Evolutionary conservation across 1,139 yeast species (phyloP), one percentile per base, ranked within the genome.

Genomic region (Meyerozyma athensensis): DNA sequence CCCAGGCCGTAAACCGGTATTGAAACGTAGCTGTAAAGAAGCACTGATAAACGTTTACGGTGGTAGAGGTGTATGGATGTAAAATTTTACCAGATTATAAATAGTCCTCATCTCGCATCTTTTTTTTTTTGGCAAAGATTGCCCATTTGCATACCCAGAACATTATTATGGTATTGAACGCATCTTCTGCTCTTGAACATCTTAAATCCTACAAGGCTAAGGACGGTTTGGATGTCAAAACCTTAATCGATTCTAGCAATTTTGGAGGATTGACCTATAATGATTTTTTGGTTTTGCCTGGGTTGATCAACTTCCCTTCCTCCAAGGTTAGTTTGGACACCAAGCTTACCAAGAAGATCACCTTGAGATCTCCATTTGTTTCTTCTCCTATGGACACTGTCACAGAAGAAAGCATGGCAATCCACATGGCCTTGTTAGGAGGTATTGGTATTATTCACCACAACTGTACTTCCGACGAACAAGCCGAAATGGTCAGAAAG

Each of bases 371-470:
- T 37, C 99, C 99, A 45, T 86, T 92, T 53, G 92, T 92, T 46
- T 90, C 97, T 26, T 87, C 97, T 56, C 99, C 99, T 53, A 92
- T 92, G 99, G 98, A 92, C 68, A 92, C 98, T 38, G 98, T 92
- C 47, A 94, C 99, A 42, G 99, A 92, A 72, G 73, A 89, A 46
- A 85, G 81, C 45, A 92, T 92, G 99, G 98, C 99, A 49, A 92
- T 94, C 54, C 82, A 89, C 69, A 90, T 92, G 97, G 97, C 99
- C 52, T 78, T 92, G 52, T 79, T 90, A 54, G 99, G 99, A 62
- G 99, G 99, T 67, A 89, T 92, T 63, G 99, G 99, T 78, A 86
- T 94, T 57, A 82, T 92, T 54, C 99, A 92, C 67, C 97, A 92
- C 74, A 92, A 92, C 76, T 90, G 97, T 71, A 64, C 95, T 43